A percentile compares a stretch with the other conserved stretches of the same genome.
Conservation (phyloP, 208 protist genomes). For the Herpetomonas tarakana region DNA sequence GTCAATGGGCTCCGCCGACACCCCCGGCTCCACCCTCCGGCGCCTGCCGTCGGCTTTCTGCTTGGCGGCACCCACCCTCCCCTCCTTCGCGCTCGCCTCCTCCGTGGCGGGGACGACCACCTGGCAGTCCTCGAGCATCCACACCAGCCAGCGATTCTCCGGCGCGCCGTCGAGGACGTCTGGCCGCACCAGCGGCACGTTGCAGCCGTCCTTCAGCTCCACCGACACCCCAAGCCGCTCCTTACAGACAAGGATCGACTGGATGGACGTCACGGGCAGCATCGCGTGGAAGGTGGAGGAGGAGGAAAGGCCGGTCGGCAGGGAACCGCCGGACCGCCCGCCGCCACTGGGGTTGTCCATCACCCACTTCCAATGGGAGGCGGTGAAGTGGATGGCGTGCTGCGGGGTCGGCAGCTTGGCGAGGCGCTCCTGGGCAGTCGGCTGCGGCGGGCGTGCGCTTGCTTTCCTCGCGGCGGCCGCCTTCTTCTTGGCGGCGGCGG, state of each 20-base stretch:
- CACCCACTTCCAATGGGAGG: constrained; percentile 61
- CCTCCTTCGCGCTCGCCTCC: neutral
- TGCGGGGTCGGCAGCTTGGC: constrained; percentile 1
- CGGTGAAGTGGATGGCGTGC: constrained; percentile 38
- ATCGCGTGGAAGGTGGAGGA: constrained; percentile 28
- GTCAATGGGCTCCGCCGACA: neutral
- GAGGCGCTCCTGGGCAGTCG: neutral
- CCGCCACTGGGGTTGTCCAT: constrained; percentile 34
- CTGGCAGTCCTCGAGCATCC: constrained; percentile 27
- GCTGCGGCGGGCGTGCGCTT: neutral
- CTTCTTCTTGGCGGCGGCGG: constrained; percentile 9
- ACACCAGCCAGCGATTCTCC: constrained; percentile 57
- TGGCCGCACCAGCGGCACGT: constrained; percentile 39
- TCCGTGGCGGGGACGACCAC: neutral
- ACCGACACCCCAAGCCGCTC: constrained; percentile 47
- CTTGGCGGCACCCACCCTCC: neutral
- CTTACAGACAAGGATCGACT: constrained; percentile 47
- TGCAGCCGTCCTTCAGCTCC: constrained; percentile 43
- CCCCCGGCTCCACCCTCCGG: neutral
- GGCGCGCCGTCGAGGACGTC: constrained; percentile 24
- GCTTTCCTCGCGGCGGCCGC: neutral
- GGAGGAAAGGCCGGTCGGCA: neutral
- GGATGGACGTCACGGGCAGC: constrained; percentile 49
- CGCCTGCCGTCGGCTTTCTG: neutral
- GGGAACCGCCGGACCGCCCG: neutral